A percentile compares a stretch with the other conserved stretches of the same genome.
These are phyloP conservation scores for Linum lewisii DNA, from an alignment of 345 rosid genomes.

Conservation along the genomic window DNA sequence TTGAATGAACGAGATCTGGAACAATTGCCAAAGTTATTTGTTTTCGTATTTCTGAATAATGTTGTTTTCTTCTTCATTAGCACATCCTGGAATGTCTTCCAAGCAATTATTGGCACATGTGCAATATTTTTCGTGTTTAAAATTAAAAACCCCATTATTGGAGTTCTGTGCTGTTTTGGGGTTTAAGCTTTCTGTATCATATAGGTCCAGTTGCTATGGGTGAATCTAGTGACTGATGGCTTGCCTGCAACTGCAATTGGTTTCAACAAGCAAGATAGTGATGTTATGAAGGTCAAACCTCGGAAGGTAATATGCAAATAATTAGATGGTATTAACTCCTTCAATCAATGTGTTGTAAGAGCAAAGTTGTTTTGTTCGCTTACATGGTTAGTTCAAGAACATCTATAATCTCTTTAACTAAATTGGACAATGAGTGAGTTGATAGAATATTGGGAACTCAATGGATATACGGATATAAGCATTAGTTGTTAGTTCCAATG, in stretches of 20 bases:
- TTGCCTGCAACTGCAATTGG: slow-evolving; percentile 99
- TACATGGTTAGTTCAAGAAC: too few relatives aligned
- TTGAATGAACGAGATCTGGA: too few relatives aligned
- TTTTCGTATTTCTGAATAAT: too few relatives aligned
- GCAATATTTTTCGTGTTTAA: neutral
- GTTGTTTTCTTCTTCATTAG: neutral
- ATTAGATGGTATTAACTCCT: neutral
- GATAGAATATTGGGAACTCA: too few relatives aligned
- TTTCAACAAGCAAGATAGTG: slow-evolving; percentile 91
- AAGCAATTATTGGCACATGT: neutral
- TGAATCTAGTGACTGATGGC: slow-evolving; percentile 97
- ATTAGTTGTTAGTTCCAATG: too few relatives aligned
- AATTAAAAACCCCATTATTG: neutral
- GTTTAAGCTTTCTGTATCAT: slow-evolving; percentile 11
- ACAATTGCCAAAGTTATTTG: too few relatives aligned
- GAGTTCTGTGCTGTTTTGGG: neutral
- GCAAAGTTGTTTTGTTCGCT: neutral
- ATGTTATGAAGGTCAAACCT: slow-evolving; percentile 96
- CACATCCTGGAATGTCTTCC: too few relatives aligned
- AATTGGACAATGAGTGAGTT: too few relatives aligned
- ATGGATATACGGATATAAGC: too few relatives aligned
- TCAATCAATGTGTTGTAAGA: neutral
- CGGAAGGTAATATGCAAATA: slow-evolving; percentile 61
- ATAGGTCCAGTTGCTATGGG: slow-evolving; percentile 98
- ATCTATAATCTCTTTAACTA: too few relatives aligned